These are phyloP conservation scores for Neoboletus subvelutipes DNA, from an alignment of 768 basidiomycete species.

Conservation along the genomic window DNA sequence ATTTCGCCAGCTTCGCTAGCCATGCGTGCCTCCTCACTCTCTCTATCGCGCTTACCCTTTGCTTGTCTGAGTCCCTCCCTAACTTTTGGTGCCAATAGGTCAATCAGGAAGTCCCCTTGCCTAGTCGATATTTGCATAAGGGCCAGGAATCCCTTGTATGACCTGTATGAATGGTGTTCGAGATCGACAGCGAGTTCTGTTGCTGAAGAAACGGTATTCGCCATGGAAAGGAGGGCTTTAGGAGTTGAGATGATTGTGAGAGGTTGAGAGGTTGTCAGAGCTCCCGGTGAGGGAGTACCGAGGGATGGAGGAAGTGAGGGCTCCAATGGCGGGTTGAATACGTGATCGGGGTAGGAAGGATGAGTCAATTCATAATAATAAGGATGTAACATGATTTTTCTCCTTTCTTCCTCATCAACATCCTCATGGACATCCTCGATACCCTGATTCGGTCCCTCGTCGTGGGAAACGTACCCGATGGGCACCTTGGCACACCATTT, in stretches of 20 bases:
- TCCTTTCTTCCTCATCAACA: constrained; percentile 20
- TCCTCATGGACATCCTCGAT: constrained; percentile 13
- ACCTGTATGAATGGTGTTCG: constrained; percentile 89
- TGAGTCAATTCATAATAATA: constrained; percentile 86
- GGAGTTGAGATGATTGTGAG: constrained; percentile 70
- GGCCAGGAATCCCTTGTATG: constrained; percentile 85
- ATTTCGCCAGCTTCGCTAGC: constrained; percentile 48
- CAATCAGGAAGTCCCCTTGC: constrained; percentile 83
- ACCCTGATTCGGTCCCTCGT: constrained; percentile 26
- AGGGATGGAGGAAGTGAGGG: constrained; percentile 60
- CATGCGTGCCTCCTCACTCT: constrained; percentile 15
- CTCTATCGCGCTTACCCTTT: constrained; percentile 38
- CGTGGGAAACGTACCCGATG: constrained; percentile 58
- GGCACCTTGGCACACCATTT: constrained; percentile 88
- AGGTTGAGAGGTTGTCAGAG: constrained; percentile 29
- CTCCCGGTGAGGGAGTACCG: constrained; percentile 43
- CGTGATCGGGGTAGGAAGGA: constrained; percentile 64
- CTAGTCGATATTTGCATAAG: constrained; percentile 91
- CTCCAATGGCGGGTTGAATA: constrained; percentile 51
- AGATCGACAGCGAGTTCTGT: constrained; percentile 90
- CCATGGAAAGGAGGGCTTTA: constrained; percentile 56
- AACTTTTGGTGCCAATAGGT: constrained; percentile 61
- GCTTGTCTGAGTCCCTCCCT: constrained; percentile 71
- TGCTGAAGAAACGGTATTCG: constrained; percentile 61
- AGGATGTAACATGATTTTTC: constrained; percentile 53